phyloP scores from a whole-genome alignment of 1,139 yeast genomes.

The Martiniozyma asiatica region DNA sequence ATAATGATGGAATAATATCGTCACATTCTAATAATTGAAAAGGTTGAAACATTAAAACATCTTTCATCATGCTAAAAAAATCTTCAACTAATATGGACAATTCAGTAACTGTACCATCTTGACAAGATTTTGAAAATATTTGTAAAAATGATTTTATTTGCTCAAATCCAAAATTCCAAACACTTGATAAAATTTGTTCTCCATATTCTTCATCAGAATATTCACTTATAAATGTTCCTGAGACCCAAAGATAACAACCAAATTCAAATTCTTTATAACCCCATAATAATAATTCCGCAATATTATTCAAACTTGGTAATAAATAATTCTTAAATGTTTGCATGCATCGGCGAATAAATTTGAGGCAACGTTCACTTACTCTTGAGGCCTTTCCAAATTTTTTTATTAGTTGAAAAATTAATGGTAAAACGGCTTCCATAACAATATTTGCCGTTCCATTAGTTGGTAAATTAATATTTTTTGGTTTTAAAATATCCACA shows the following conservation, averaged over 20 bases:
- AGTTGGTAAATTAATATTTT: slow-evolving; percentile 12
- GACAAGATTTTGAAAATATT: slow-evolving; percentile 15
- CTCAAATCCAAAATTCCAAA: slow-evolving; percentile 36
- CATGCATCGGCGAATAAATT: slow-evolving; percentile 53
- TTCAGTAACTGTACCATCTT: too few species aligned
- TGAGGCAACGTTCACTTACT: slow-evolving; percentile 66
- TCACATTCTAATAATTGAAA: slow-evolving; percentile 41
- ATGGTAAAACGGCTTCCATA: slow-evolving; percentile 46
- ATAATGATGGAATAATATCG: slow-evolving; percentile 43
- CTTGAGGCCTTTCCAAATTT: slow-evolving; percentile 43
- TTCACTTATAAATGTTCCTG: slow-evolving; percentile 72
- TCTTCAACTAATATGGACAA: slow-evolving; percentile 49
- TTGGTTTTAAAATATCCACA: slow-evolving; percentile 46
- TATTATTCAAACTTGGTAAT: slow-evolving; percentile 46
- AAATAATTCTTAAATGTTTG: slow-evolving; percentile 60
- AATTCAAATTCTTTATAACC: slow-evolving; percentile 59
- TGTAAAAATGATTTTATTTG: slow-evolving; percentile 34
- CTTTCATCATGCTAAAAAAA: slow-evolving; percentile 75
- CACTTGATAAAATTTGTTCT: slow-evolving; percentile 27
- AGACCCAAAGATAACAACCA: slow-evolving; percentile 87
- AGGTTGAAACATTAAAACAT: slow-evolving; percentile 71
- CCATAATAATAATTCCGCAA: slow-evolving; percentile 50
- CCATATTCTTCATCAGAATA: slow-evolving; percentile 26
- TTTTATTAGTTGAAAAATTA: slow-evolving; percentile 36
- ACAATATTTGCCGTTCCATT: slow-evolving; percentile 34